Evolutionary conservation across 257 asterid species (phyloP), one percentile per base, ranked within the genome.

Genomic region (Penstemon eatonii): DNA sequence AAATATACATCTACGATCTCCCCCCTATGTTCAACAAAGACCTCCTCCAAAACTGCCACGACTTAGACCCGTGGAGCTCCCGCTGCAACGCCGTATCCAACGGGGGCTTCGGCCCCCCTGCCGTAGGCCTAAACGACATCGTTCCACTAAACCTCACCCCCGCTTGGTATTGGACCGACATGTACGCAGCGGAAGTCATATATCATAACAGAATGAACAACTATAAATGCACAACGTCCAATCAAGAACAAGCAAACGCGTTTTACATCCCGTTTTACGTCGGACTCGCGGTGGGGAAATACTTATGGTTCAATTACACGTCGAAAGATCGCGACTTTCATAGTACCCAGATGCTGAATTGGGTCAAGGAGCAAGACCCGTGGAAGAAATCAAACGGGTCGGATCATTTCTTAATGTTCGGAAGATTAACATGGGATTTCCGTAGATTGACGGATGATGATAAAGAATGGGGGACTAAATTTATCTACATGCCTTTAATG

Each of bases 101-200:
- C 71, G 82, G 75, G 55, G 94, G 94, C 3, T 76, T 80, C 57
- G 94, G 94, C 9, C 87, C 83, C 5, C 79, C 79, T 8, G 90
- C 90, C 63, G 44, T 79, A 47, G 80, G 81, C 41, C 73, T 84
- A 1, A 40, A 7, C 37, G 63, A 51, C 4, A 70, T 81, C 9
- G 75, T 87, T 0, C 88, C 90, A 0, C 7, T 0, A 0, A 67
- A 75, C 40, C 80, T 87, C 39, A 13, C 70, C 43, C 71, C 81
- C 5, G 86, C 94, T 5, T 87, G 90, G 94, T 73, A 65, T 58
- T 79, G 90, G 88, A 87, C 94, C 11, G 87, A 87, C 46, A 80
- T 82, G 90, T 87, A 78, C 69, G 67, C 85, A 4, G 80, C 82
- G 5, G 94, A 87, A 71, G 85, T 87, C 60, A 87, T 87, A 41